A percentile compares a stretch with the other conserved stretches of the same genome.
Conservation (phyloP, 164 flowering plant genomes). For the Aristolochia contorta region DNA sequence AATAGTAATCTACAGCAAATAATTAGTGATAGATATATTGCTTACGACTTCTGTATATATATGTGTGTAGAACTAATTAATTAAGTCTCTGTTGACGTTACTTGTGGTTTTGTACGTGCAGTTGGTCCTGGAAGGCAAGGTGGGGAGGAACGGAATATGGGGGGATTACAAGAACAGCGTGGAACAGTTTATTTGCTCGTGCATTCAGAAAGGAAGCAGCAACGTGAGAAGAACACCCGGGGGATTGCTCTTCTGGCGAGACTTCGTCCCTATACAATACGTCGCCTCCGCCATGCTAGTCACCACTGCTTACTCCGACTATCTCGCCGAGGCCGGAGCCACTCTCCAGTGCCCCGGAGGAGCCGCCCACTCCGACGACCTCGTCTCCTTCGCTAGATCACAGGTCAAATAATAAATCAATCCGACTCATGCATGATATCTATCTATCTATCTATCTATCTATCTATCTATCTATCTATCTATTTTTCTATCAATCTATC, state of each 20-base stretch:
- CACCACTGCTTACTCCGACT: constrained; percentile 27
- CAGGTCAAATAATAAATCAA: constrained; percentile 21
- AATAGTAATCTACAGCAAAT: too few relatives aligned
- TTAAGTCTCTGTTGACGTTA: too few relatives aligned
- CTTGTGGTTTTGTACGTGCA: constrained; percentile 11
- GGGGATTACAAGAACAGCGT: constrained; percentile 24
- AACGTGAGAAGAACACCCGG: constrained; percentile 32
- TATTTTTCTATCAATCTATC: too few relatives aligned
- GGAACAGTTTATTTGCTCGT: constrained; percentile 44
- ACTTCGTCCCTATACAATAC: constrained; percentile 42
- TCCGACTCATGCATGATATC: too few relatives aligned
- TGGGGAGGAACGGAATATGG: constrained; percentile 9
- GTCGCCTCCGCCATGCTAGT: constrained; percentile 28
- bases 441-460: too few relatives aligned
- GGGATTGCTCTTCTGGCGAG: constrained; percentile 30
- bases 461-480: too few relatives aligned
- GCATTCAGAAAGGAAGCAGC: constrained; percentile 31
- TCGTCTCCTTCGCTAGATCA: constrained; percentile 23
- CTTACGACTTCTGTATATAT: too few relatives aligned
- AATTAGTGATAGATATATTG: too few relatives aligned
- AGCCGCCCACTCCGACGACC: constrained; percentile 14
- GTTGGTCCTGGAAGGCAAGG: constrained; percentile 31
- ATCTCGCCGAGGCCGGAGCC: constrained; percentile 8
- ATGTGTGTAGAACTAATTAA: too few relatives aligned
- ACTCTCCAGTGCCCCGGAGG: constrained; percentile 29